These are phyloP conservation scores for Syncephalastrum monosporum DNA, from an alignment of 371 early-diverging fungal genomes.

Conservation along the genomic window DNA sequence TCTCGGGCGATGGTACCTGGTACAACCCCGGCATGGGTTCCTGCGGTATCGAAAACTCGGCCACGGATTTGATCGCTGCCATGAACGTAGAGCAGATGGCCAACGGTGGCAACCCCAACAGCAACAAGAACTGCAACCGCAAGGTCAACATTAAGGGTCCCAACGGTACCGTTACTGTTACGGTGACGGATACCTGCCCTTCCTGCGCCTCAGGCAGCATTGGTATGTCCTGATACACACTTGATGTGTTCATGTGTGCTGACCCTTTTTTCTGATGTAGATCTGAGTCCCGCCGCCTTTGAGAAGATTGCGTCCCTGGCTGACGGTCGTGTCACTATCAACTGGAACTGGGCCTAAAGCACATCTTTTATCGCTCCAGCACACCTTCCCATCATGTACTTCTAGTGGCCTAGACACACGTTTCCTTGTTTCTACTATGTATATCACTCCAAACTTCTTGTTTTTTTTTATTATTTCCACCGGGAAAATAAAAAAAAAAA, in stretches of 20 bases:
- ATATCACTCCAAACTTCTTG: too few species aligned
- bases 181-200: slow-evolving; percentile 29
- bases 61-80: slow-evolving; percentile 29
- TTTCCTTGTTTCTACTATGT: too few species aligned
- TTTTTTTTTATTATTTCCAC: too few species aligned
- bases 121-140: slow-evolving; percentile 32
- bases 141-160: slow-evolving; percentile 25
- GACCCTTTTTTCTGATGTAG: slow-evolving; percentile 3
- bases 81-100: slow-evolving; percentile 39
- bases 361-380: too few species aligned
- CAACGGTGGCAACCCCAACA: slow-evolving; percentile 36
- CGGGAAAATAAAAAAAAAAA: too few species aligned
- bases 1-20: slow-evolving; percentile 39
- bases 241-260: too few species aligned
- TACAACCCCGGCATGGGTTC: slow-evolving; percentile 32
- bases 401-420: too few species aligned
- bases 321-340: slow-evolving; percentile 39
- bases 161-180: slow-evolving; percentile 30
- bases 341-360: slow-evolving; percentile 26
- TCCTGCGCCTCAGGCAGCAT: slow-evolving; percentile 21
- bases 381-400: too few species aligned
- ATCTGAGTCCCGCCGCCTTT: slow-evolving; percentile 50
- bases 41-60: slow-evolving; percentile 27
- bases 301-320: slow-evolving; percentile 28
- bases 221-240: neutral